Conservation (phyloP, 371 early-diverging fungal genomes). For the Lichtheimia hyalospora region DNA sequence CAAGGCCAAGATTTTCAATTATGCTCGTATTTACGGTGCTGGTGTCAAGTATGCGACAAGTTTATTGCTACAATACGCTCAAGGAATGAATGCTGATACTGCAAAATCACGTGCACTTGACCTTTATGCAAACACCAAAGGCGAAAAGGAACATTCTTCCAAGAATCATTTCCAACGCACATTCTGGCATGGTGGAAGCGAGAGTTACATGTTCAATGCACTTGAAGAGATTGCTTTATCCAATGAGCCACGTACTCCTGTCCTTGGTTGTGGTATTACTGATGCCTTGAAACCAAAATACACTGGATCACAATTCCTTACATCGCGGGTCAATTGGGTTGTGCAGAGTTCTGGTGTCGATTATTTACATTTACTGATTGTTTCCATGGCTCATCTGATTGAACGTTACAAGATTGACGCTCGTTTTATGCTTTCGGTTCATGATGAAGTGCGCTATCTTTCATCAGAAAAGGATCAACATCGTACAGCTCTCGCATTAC, state of each 20-base stretch:
- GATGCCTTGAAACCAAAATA: slow-evolving; percentile 75
- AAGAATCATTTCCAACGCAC: slow-evolving; percentile 28
- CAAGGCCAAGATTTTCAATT: slow-evolving; percentile 95
- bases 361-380: slow-evolving; percentile 93
- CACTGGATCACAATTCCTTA: slow-evolving; percentile 73
- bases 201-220: slow-evolving; percentile 93
- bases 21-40: slow-evolving; percentile 96
- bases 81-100: slow-evolving; percentile 64
- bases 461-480: slow-evolving; percentile 75
- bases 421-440: slow-evolving; percentile 92
- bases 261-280: slow-evolving; percentile 86
- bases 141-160: slow-evolving; percentile 54
- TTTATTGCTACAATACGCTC: slow-evolving; percentile 80
- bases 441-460: slow-evolving; percentile 95
- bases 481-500: slow-evolving; percentile 85
- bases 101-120: slow-evolving; percentile 67
- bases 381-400: slow-evolving; percentile 86
- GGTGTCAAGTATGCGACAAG: slow-evolving; percentile 85
- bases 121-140: slow-evolving; percentile 87
- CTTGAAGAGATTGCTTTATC: slow-evolving; percentile 84
- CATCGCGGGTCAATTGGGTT: slow-evolving; percentile 95
- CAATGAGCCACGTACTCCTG: slow-evolving; percentile 84
- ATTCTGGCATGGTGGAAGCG: slow-evolving; percentile 93
- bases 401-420: slow-evolving; percentile 76
- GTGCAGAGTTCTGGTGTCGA: slow-evolving; percentile 99